phyloP scores from a whole-genome alignment of 495 filamentous ascomycete species.

The Astrothelium subdiscretum region DNA sequence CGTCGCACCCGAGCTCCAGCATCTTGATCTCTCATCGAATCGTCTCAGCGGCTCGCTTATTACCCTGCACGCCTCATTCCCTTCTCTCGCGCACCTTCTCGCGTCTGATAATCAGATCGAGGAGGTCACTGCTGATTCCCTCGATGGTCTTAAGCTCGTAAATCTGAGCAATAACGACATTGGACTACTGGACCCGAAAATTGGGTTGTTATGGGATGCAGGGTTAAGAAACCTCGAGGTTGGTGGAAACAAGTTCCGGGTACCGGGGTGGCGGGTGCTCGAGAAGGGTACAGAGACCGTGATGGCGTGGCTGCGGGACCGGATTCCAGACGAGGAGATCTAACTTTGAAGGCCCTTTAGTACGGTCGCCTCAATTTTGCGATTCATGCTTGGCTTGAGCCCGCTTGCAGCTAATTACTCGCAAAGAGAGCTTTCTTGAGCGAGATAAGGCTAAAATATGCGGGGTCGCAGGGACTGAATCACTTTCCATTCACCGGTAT shows the following conservation, averaged over 20 bases:
- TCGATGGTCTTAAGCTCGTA: conserved; percentile 62
- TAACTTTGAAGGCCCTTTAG: no score
- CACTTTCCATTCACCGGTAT: no score
- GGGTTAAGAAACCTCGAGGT: conserved; percentile 48
- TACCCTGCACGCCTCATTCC: conserved; percentile 43
- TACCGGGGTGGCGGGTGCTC: conserved; percentile 76
- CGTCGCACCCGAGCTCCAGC: conserved; percentile 56
- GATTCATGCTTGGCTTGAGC: no score
- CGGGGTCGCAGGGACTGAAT: no score
- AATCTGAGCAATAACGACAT: conserved; percentile 81
- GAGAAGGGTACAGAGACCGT: conserved; percentile 80
- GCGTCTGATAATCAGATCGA: conserved; percentile 66
- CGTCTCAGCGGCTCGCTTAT: conserved; percentile 57
- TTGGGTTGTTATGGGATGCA: conserved; percentile 57
- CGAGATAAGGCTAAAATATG: no score
- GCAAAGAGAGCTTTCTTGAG: no score
- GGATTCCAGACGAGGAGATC: conserved; percentile 50
- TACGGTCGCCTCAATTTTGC: no score
- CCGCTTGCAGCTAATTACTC: no score
- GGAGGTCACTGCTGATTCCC: conserved; percentile 58
- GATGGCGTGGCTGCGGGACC: conserved; percentile 70
- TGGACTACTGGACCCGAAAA: conserved; percentile 56
- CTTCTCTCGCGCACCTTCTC: conserved; percentile 51
- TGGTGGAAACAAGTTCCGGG: conserved; percentile 69
- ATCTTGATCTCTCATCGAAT: conserved; percentile 72